Evolutionary conservation across 192 early-diverging fungal genomes (phyloP), one percentile per base, ranked within the genome.

Genomic region (Backusella australiensis): DNA sequence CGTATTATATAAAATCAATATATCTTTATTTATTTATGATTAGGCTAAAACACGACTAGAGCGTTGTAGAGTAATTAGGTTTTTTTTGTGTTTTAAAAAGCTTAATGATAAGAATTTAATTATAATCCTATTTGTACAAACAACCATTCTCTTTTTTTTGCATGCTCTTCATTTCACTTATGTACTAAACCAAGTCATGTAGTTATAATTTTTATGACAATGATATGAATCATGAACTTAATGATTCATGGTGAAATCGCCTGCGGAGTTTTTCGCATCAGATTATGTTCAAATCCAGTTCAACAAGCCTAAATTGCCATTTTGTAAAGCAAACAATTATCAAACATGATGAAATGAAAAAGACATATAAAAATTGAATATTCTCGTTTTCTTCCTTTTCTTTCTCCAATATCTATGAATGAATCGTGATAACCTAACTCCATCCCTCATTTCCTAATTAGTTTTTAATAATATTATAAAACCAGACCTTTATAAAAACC

Each of bases 371-470:
- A 44, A 8, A 63, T 12, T 23, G 21, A 56, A 56, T 49, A 6
- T 19, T 49, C 6, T 29, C 23, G 0, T 29, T 26, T 26, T 59
- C 23, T 59, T 26, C 2, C 12, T 59, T 59, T 59, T 59, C 56
- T 59, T 26, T 4, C 1, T 7, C 23, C 7, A 21, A n/a, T 9
- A 53, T 59, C 19, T 59, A 11, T 59, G 52, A 21, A 53, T 56
- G 21, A 21, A 56, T 17, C 6, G 6, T 49, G 17, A 49, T 63
- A 63, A 26, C 11, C 8, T 63, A 29, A 3, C 56, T 63, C 56
- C 56, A 29, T 29, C 56, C 23, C 56, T 63, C 56, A 63, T 63
- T 63, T 63, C 56, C 23, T 63, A 63, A 59, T 59, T 49, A 49
- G 46, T 49, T 49, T 49, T 11, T 26, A 29, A 8, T 63, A 63